A percentile compares a stretch with the other conserved stretches of the same genome.
Evolutionary conservation across 2,329 filamentous ascomycete species (phyloP).

Genomic region (Aspergillus quadricinctus): DNA sequence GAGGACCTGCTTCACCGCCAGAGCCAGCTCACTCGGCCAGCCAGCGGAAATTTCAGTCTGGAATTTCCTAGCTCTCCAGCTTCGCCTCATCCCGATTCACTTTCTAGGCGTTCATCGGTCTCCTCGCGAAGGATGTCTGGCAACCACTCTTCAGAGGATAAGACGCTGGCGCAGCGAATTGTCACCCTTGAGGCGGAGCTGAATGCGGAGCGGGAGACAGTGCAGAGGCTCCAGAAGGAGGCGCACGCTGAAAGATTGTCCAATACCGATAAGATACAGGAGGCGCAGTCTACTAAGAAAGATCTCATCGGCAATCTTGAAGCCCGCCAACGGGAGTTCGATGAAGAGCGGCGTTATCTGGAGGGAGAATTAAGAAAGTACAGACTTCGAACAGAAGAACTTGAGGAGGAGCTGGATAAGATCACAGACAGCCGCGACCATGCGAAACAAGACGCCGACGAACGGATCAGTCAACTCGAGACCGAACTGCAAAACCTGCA

Average conservation of each 20-base stretch:
- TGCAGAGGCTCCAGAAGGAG: slow-evolving; percentile 65
- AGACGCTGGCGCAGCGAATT: slow-evolving; percentile 58
- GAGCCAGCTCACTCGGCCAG: slow-evolving; percentile 52
- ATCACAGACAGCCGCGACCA: slow-evolving; percentile 79
- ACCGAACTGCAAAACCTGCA: slow-evolving; percentile 64
- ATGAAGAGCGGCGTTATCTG: slow-evolving; percentile 75
- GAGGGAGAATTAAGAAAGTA: slow-evolving; percentile 74
- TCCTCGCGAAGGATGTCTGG: slow-evolving; percentile 60
- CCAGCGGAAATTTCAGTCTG: slow-evolving; percentile 47
- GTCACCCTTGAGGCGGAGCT: slow-evolving; percentile 74
- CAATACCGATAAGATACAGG: slow-evolving; percentile 66
- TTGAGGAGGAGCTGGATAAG: slow-evolving; percentile 87
- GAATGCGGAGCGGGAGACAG: slow-evolving; percentile 64
- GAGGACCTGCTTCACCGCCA: slow-evolving; percentile 91
- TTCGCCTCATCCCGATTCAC: slow-evolving; percentile 36
- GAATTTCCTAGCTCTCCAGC: slow-evolving; percentile 40
- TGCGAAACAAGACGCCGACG: slow-evolving; percentile 67
- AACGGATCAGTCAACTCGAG: slow-evolving; percentile 64
- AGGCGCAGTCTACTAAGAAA: slow-evolving; percentile 86
- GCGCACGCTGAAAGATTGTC: slow-evolving; percentile 56
- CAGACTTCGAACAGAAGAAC: slow-evolving; percentile 75
- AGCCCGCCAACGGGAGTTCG: slow-evolving; percentile 82
- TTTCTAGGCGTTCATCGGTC: slow-evolving; percentile 56
- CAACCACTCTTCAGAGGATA: slow-evolving; percentile 57
- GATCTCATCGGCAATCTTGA: slow-evolving; percentile 95